Evolutionary conservation across 2,329 filamentous ascomycete species (phyloP).

Genomic region (Epichloe sibirici): DNA sequence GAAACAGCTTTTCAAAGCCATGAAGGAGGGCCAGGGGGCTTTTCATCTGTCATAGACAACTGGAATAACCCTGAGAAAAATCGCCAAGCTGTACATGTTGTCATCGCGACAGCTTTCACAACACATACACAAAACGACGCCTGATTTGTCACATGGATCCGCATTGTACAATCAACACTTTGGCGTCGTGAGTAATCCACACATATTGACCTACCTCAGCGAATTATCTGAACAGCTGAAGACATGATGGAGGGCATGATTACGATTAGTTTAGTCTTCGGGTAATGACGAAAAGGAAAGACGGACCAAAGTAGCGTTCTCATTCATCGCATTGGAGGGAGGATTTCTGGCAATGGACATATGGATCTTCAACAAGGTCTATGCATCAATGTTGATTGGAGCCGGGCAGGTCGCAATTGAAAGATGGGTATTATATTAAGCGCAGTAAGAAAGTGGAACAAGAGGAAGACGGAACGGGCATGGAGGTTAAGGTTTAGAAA

Average conservation of each 20-base stretch:
- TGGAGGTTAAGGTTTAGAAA: constrained; percentile 3
- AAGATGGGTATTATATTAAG: constrained; percentile 1
- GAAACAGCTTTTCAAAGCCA: constrained; percentile 70
- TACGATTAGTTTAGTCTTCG: background rate
- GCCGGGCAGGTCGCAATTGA: background rate
- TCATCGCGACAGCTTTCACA: background rate
- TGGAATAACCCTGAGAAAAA: background rate
- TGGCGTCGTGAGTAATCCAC: constrained; percentile 1
- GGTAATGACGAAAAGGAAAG: constrained; percentile 13
- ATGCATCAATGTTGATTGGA: background rate
- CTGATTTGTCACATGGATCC: constrained; percentile 1
- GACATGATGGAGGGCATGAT: constrained; percentile 12
- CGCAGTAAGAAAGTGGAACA: background rate
- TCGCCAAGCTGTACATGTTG: background rate
- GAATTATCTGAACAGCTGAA: constrained; percentile 12
- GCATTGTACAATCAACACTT: background rate
- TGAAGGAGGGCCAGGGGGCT: constrained; percentile 90
- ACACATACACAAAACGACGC: background rate
- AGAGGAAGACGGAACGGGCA: background rate
- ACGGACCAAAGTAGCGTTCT: constrained; percentile 8
- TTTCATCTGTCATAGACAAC: constrained; percentile 71
- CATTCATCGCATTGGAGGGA: background rate
- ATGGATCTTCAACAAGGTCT: background rate
- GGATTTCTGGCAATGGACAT: background rate
- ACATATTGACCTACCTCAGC: constrained; percentile 6